Evolutionary conservation across 441 rosid species (phyloP).

Genomic region (Geranium incanum): DNA sequence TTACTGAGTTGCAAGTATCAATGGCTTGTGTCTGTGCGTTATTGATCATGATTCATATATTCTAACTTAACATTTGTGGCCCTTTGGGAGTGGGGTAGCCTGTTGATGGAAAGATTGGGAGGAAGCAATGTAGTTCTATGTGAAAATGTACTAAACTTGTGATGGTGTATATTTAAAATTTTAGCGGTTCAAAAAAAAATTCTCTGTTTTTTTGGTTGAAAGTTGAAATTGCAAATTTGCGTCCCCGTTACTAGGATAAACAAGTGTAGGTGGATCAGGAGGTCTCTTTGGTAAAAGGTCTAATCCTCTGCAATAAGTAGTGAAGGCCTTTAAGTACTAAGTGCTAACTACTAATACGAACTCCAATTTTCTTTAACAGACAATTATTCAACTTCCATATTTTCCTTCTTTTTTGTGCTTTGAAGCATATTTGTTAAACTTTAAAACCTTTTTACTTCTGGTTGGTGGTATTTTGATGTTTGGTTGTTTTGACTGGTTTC

Average conservation of each 20-base stretch:
- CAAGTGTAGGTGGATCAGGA: background rate
- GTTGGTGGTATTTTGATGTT: too few species aligned
- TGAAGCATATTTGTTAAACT: too few species aligned
- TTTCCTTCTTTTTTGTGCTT: too few species aligned
- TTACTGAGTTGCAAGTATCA: background rate
- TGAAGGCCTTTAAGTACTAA: too few species aligned
- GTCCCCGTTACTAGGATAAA: background rate
- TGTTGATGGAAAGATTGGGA: background rate
- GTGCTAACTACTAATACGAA: too few species aligned
- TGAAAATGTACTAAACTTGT: background rate
- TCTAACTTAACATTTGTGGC: background rate
- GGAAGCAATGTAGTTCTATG: background rate
- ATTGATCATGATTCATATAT: background rate
- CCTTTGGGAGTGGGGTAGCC: background rate
- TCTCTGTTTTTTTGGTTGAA: background rate
- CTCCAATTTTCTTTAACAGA: too few species aligned
- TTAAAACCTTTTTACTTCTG: too few species aligned
- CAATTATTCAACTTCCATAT: too few species aligned
- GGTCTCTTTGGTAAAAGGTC: too few species aligned
- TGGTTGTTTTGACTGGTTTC: too few species aligned
- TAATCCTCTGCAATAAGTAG: too few species aligned
- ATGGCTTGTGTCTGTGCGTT: background rate
- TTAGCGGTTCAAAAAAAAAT: background rate
- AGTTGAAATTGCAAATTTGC: background rate
- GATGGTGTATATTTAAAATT: background rate